Evolutionary conservation across 495 filamentous ascomycete genomes (phyloP).

Genomic region (Penicillium diatomitis): DNA sequence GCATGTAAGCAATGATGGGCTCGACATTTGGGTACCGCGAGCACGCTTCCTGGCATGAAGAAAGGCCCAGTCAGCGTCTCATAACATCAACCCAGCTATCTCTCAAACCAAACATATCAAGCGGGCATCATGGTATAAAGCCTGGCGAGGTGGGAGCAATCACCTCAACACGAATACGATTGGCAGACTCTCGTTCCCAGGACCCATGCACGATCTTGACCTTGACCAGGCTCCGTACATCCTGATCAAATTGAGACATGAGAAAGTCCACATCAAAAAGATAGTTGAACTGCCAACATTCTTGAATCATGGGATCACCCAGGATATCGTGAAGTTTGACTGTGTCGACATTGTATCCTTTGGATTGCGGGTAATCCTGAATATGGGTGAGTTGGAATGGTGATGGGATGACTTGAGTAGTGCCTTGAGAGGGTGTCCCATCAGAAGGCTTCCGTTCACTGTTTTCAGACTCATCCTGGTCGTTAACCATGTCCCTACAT

Average conservation of each 20-base stretch:
- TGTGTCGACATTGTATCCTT: constrained; percentile 53
- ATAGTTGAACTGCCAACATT: constrained; percentile 90
- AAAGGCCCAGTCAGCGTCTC: not conserved
- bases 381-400: constrained; percentile 71
- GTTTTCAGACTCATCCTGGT: not conserved
- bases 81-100: not conserved
- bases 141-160: not conserved
- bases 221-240: constrained; percentile 53
- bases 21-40: constrained; percentile 57
- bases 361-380: constrained; percentile 46
- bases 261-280: constrained; percentile 73
- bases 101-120: too few relatives aligned
- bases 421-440: not conserved
- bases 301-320: constrained; percentile 69
- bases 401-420: constrained; percentile 35
- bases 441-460: not conserved
- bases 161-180: constrained; percentile 54
- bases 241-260: constrained; percentile 60
- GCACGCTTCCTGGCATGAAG: constrained; percentile 42
- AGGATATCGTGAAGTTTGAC: constrained; percentile 63
- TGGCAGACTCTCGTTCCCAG: constrained; percentile 67
- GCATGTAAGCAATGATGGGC: constrained; percentile 69
- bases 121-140: too few relatives aligned
- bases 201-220: constrained; percentile 80
- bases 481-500: constrained; percentile 2